A percentile compares a stretch with the other conserved stretches of the same genome.
Evolutionary conservation across 106 monocot genomes (phyloP).

Genomic region (Vanilla planifolia): DNA sequence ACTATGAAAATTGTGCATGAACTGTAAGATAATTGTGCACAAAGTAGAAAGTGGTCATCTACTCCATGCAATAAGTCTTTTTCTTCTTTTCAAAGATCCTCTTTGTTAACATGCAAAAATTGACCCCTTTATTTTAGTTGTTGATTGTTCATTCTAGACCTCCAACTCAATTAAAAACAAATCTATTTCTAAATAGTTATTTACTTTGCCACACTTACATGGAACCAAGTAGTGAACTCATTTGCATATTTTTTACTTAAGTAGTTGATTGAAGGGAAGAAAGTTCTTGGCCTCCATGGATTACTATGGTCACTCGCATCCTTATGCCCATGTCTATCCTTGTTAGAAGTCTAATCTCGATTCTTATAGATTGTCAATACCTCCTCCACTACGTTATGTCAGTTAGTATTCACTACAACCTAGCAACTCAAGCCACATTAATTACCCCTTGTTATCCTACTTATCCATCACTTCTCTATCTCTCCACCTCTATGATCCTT

Average conservation of each 20-base stretch:
- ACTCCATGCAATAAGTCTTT: too few relatives aligned
- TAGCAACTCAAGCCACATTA: slow-evolving; percentile 11
- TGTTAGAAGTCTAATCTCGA: background rate
- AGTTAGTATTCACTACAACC: background rate
- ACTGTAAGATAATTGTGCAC: too few relatives aligned
- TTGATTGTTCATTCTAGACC: too few relatives aligned
- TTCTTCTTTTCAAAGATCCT: too few relatives aligned
- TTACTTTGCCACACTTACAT: too few relatives aligned
- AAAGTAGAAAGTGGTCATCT: too few relatives aligned
- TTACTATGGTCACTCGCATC: slow-evolving; percentile 22
- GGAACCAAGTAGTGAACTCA: too few relatives aligned
- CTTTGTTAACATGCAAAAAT: too few relatives aligned
- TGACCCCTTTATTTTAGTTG: too few relatives aligned
- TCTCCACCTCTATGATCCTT: slow-evolving; percentile 6
- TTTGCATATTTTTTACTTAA: background rate
- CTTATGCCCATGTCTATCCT: slow-evolving; percentile 21
- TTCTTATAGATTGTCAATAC: background rate
- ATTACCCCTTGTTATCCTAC: slow-evolving; percentile 9
- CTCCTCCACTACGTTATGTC: slow-evolving; percentile 8
- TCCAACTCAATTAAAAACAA: too few relatives aligned
- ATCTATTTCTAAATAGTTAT: too few relatives aligned
- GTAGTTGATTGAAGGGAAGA: background rate
- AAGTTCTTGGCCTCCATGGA: slow-evolving; percentile 15
- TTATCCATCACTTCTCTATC: slow-evolving; percentile 5
- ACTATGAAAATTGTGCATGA: too few relatives aligned